A percentile compares a stretch with the other conserved stretches of the same genome.
Conservation (phyloP, 2,329 filamentous ascomycete genomes). For the Arachnomyces sp. region DNA sequence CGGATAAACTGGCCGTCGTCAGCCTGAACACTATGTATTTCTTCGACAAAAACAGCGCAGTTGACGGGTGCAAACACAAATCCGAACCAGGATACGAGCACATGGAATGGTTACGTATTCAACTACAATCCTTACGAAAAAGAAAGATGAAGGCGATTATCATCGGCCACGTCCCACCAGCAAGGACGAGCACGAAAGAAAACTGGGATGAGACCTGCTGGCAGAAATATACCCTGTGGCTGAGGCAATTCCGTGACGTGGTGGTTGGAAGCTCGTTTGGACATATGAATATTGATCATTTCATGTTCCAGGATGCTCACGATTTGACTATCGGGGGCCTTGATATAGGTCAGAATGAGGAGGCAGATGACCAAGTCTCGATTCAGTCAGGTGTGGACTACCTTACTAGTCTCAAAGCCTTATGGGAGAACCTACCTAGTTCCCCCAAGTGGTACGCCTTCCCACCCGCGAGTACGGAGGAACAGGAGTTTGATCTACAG, state of each 20-base stretch:
- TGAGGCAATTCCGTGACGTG: constrained; percentile 83
- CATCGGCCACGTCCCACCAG: constrained; percentile 88
- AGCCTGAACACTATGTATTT: constrained; percentile 96
- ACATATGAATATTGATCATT: constrained; percentile 99
- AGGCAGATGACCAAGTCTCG: constrained; percentile 44
- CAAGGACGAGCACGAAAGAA: constrained; percentile 72
- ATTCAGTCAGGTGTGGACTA: constrained; percentile 67
- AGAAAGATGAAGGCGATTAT: constrained; percentile 90
- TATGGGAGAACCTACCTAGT: constrained; percentile 69
- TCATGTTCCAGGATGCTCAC: constrained; percentile 78
- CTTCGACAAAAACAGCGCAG: constrained; percentile 84
- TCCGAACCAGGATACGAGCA: constrained; percentile 87
- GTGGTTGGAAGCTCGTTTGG: constrained; percentile 72
- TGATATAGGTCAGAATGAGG: not conserved
- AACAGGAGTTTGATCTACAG: constrained; percentile 7
- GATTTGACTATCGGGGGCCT: constrained; percentile 55
- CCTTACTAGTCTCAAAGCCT: constrained; percentile 63
- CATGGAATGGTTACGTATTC: constrained; percentile 89
- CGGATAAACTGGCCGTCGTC: constrained; percentile 74
- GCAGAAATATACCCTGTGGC: constrained; percentile 93
- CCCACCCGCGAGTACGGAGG: not conserved
- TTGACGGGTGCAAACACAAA: constrained; percentile 74
- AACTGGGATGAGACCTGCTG: constrained; percentile 96
- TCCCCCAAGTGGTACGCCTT: constrained; percentile 27
- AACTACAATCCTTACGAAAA: constrained; percentile 72